Evolutionary conservation across 306 rosid genomes (phyloP), one percentile per base, ranked within the genome.

Genomic region (Coriaria nepalensis): DNA sequence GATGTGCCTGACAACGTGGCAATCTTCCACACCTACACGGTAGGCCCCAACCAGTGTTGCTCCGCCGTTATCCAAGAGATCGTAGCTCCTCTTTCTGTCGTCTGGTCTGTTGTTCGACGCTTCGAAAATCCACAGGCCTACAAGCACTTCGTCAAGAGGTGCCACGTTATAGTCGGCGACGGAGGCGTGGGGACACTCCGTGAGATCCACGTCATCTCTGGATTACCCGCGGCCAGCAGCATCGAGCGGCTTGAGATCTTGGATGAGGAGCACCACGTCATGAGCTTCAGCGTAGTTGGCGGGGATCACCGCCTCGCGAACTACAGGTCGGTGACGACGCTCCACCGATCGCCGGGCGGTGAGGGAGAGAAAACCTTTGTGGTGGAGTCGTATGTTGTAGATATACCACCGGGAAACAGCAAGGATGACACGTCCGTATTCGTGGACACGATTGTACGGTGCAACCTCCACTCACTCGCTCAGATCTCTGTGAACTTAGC

Each of bases 51-150:
- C 77, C 95, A 85, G 85, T 73, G 86, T 50, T 85, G 78, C 87
- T 82, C 98, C 62, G 83, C 96, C 55, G 86, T 92, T 9, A 63
- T 76, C 8, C 85, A 85, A 65, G 81, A 82, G 64, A 85, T 85
- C 77, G 63, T 78, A 7, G 96, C 98, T 37, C 86, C 96, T 0
- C 70, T 75, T 6, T 52, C 93, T 60, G 69, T 79, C 32, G 87
- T 92, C 6, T 85, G 98, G 98, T 78, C 98, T 8, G 87, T 90
- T 11, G 87, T 85, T 34, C 81, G 98, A 4, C 96, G 98, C n/a
- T 90, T 90, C 73, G 98, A 90, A 60, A 79, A 79, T 51, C 98
- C 98, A 0, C 98, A 90, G 44, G 98, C 83, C 10, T 90, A 90
- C 71, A 90, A 90, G 43, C 68, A 85, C 79, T 90, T 90, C 64